Evolutionary conservation across 148 eudicot genomes (phyloP).

Genomic region (Chenopodium berlandieri): DNA sequence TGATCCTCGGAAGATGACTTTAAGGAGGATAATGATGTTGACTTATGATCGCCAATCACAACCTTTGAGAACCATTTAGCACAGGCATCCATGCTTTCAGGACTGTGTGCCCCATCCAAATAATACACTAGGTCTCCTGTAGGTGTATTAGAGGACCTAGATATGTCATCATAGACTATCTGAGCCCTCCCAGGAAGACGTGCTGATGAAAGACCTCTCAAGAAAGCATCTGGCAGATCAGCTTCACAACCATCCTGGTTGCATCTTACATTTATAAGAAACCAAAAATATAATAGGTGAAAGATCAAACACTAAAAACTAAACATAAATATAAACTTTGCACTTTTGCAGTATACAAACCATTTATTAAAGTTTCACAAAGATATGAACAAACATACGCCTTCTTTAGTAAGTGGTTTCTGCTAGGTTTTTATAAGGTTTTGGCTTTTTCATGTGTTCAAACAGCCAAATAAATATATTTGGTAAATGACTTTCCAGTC

Average conservation of each 20-base stretch:
- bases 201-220: constrained; percentile 80
- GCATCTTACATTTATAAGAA: constrained; percentile 5
- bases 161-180: constrained; percentile 48
- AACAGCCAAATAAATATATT: neutral
- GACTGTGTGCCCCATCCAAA: constrained; percentile 90
- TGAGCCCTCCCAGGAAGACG: constrained; percentile 83
- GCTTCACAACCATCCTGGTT: constrained; percentile 44
- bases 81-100: constrained; percentile 91
- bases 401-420: neutral
- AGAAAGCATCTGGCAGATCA: constrained; percentile 59
- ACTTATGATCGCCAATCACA: constrained; percentile 39
- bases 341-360: neutral
- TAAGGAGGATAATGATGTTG: constrained; percentile 28
- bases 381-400: neutral
- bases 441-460: neutral
- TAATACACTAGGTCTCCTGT: constrained; percentile 61
- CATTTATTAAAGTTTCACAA: neutral
- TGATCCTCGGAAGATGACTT: constrained; percentile 30
- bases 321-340: neutral
- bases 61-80: constrained; percentile 72
- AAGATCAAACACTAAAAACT: constrained; percentile 2
- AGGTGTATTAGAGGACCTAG: constrained; percentile 29
- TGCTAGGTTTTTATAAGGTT: neutral
- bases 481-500: neutral
- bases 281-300: neutral